Evolutionary conservation across 2,329 filamentous ascomycete genomes (phyloP).

Genomic region (Claviceps capensis): DNA sequence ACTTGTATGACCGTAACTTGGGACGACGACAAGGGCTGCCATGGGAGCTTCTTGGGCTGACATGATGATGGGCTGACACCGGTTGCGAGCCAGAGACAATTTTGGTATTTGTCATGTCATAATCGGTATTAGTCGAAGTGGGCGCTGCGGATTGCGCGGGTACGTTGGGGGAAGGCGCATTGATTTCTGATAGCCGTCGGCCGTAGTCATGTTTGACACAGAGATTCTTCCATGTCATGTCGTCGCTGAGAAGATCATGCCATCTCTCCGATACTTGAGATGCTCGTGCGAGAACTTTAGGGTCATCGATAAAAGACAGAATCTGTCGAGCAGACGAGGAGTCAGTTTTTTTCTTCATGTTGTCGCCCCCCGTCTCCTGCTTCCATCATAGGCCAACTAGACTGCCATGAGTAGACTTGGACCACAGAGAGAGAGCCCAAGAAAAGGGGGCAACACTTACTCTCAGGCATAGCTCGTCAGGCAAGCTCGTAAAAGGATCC

Average conservation of each 20-base stretch:
- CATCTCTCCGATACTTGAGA: slow-evolving; percentile 94
- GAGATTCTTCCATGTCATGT: slow-evolving; percentile 96
- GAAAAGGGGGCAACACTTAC: slow-evolving; percentile 33
- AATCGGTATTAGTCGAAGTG: slow-evolving; percentile 20
- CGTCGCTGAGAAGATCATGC: slow-evolving; percentile 86
- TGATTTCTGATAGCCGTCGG: slow-evolving; percentile 41
- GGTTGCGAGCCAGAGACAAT: slow-evolving; percentile 33
- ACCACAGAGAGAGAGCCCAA: background rate
- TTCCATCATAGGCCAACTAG: too few species aligned
- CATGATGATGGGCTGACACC: slow-evolving; percentile 19
- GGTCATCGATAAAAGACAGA: slow-evolving; percentile 92
- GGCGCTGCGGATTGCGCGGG: slow-evolving; percentile 18
- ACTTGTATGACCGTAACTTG: slow-evolving; percentile 75
- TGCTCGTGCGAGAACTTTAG: slow-evolving; percentile 80
- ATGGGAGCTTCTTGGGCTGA: slow-evolving; percentile 41
- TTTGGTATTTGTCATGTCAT: slow-evolving; percentile 22
- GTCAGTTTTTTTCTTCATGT: slow-evolving; percentile 5
- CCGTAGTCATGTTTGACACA: slow-evolving; percentile 91
- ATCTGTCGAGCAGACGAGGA: slow-evolving; percentile 41
- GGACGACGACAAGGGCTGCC: slow-evolving; percentile 31
- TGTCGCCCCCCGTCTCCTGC: too few species aligned
- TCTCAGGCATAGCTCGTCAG: slow-evolving; percentile 81
- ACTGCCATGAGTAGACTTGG: background rate
- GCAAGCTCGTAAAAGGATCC: slow-evolving; percentile 84
- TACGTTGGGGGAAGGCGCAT: slow-evolving; percentile 18